Conservation (phyloP, 1,284 basidiomycete genomes). For the Trichosporon sp. region DNA sequence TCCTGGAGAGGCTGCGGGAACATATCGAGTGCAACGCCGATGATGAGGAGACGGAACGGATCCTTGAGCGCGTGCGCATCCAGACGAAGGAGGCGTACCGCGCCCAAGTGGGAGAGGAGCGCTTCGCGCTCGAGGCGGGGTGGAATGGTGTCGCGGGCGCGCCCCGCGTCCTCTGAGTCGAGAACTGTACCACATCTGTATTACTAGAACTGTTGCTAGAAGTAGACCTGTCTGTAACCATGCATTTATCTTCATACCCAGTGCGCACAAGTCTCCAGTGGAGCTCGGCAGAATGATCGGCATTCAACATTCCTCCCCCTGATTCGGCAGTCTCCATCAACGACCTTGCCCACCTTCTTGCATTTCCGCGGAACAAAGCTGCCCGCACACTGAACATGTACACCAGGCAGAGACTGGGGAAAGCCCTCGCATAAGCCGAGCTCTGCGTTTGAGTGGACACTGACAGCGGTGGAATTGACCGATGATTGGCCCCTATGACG, state of each 20-base stretch:
- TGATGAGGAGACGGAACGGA: neutral
- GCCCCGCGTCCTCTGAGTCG: neutral
- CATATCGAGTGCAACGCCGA: neutral
- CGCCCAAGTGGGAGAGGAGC: neutral
- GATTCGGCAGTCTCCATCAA: too few relatives aligned
- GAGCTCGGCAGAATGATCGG: too few relatives aligned
- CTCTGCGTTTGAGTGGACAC: too few relatives aligned
- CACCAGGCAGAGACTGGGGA: too few relatives aligned
- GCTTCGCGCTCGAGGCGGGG: neutral
- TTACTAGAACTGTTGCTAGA: neutral
- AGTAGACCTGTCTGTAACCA: slow-evolving; percentile 5
- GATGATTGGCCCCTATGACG: neutral
- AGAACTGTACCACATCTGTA: neutral
- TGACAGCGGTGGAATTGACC: neutral
- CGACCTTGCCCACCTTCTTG: too few relatives aligned
- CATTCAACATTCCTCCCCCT: too few relatives aligned
- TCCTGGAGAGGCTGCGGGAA: neutral
- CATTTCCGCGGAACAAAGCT: too few relatives aligned
- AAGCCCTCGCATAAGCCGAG: neutral
- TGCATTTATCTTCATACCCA: neutral
- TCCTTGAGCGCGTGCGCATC: neutral
- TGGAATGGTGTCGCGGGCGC: slow-evolving; percentile 3
- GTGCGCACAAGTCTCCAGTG: too few relatives aligned
- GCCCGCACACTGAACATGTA: too few relatives aligned
- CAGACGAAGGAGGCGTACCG: neutral